Evolutionary conservation across 2,329 filamentous ascomycete species (phyloP).

Genomic region (Ceratocystis cubensis): DNA sequence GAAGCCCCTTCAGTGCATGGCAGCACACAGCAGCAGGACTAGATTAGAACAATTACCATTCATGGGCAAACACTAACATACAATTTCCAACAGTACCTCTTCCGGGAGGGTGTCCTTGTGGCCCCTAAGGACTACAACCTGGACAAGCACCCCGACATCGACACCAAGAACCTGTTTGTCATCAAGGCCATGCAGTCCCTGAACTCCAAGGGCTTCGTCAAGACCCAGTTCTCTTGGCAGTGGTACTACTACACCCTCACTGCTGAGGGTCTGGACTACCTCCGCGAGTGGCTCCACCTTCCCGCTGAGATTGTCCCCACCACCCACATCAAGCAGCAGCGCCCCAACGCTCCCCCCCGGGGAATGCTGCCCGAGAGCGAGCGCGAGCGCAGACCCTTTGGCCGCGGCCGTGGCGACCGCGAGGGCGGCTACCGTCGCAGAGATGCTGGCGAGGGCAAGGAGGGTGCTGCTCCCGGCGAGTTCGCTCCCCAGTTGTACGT

Average conservation of each 20-base stretch:
- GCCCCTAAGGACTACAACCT: constrained; percentile 99
- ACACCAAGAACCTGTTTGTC: constrained; percentile 99
- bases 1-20: no score
- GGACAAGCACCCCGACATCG: constrained; percentile 93
- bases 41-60: not conserved
- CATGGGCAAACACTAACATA: constrained; percentile 18
- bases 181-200: constrained; percentile 99
- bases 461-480: constrained; percentile 81
- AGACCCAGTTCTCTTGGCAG: constrained; percentile 99
- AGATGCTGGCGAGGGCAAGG: constrained; percentile 75
- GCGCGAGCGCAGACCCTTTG: constrained; percentile 71
- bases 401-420: constrained; percentile 66
- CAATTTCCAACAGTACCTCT: constrained; percentile 63
- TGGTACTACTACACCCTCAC: constrained; percentile 99
- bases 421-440: constrained; percentile 88
- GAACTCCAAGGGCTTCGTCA: constrained; percentile 94
- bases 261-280: constrained; percentile 98
- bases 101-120: constrained; percentile 85
- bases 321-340: constrained; percentile 99
- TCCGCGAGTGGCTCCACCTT: constrained; percentile 99
- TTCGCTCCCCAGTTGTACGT: constrained; percentile 82
- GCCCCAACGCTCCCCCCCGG: constrained; percentile 92
- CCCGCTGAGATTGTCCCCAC: constrained; percentile 98
- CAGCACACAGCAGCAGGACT: not conserved
- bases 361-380: constrained; percentile 91